phyloP scores from a whole-genome alignment of 1,139 yeast genomes.

The Hemisphaericaspora xylofermentans region DNA sequence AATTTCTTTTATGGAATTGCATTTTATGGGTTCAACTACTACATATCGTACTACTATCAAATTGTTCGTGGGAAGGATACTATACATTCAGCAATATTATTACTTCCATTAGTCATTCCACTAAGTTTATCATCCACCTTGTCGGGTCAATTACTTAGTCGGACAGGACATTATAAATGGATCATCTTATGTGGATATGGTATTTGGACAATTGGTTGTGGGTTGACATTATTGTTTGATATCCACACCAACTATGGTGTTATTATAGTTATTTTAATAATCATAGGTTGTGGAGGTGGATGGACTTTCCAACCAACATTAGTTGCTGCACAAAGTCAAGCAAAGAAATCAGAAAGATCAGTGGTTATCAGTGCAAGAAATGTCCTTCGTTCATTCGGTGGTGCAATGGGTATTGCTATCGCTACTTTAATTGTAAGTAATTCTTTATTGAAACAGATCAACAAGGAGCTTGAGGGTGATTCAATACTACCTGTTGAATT shows the following conservation, averaged over 20 bases:
- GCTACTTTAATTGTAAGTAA: conserved; percentile 44
- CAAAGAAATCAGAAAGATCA: conserved; percentile 48
- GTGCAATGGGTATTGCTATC: conserved; percentile 51
- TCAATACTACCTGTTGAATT: conserved; percentile 15
- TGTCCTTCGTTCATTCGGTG: conserved; percentile 53
- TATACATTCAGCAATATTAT: conserved; percentile 33
- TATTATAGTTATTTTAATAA: conserved; percentile 31
- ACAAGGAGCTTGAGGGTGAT: conserved; percentile 12
- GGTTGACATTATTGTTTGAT: conserved; percentile 36
- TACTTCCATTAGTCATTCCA: conserved; percentile 34
- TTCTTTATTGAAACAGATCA: conserved; percentile 27
- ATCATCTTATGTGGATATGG: conserved; percentile 42
- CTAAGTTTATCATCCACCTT: conserved; percentile 34
- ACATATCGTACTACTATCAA: conserved; percentile 49
- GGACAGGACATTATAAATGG: conserved; percentile 39
- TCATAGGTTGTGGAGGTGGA: conserved; percentile 52
- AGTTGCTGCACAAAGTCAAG: conserved; percentile 52
- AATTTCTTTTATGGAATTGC: conserved; percentile 50
- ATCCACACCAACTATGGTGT: conserved; percentile 28
- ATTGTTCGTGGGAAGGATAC: conserved; percentile 40
- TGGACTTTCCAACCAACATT: conserved; percentile 55
- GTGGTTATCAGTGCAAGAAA: conserved; percentile 53
- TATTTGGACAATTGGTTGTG: conserved; percentile 41
- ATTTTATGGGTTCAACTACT: conserved; percentile 45
- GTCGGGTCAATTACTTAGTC: conserved; percentile 43